These are phyloP conservation scores for Solanum okadae DNA, from an alignment of 257 asterid genomes.

Conservation along the genomic window DNA sequence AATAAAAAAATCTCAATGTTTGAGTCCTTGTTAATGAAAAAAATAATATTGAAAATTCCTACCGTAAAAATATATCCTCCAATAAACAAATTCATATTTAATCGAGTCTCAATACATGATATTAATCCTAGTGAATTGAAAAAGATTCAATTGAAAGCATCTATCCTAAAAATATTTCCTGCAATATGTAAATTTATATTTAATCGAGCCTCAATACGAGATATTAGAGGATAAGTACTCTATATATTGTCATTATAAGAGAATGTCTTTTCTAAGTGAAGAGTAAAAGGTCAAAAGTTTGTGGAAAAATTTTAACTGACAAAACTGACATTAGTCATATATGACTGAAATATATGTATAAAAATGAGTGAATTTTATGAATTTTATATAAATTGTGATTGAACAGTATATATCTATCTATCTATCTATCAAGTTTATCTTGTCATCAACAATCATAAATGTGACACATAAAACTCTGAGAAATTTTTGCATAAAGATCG, in stretches of 20 bases:
- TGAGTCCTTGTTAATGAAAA: not conserved
- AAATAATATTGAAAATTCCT: not conserved
- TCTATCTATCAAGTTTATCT: not conserved
- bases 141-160: not conserved
- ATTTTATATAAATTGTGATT: conserved; percentile 10
- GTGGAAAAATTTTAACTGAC: conserved; percentile 27
- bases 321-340: not conserved
- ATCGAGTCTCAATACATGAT: not conserved
- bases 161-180: not conserved
- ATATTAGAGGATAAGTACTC: not conserved
- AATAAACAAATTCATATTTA: not conserved
- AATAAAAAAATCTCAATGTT: not conserved
- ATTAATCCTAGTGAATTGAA: no score
- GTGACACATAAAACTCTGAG: conserved; percentile 7
- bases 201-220: not conserved
- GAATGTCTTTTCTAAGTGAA: conserved; percentile 35
- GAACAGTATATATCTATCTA: not conserved
- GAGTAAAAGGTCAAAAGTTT: conserved; percentile 31
- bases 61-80: no score
- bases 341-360: conserved; percentile 2
- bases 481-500: conserved; percentile 23
- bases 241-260: not conserved
- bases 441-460: conserved; percentile 16
- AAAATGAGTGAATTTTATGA: conserved; percentile 4
- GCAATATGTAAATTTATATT: accelerated